Percentiles rank a stretch among this genome's conserved stretches.
Evolutionary conservation across 140 eudicot species (phyloP).

Genomic region (Erigeron philadelphicus): DNA sequence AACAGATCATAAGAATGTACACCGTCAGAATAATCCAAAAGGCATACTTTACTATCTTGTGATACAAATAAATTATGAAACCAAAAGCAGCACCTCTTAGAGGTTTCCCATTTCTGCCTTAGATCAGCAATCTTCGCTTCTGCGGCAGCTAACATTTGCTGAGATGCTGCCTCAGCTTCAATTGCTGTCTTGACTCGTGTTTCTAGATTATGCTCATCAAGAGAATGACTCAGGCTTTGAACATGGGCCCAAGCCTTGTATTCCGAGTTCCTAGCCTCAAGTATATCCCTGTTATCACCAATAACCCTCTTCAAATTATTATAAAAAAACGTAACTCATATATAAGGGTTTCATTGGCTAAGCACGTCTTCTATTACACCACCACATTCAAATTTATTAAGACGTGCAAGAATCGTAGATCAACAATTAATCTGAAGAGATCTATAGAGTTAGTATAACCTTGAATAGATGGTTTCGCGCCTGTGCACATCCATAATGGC

Average conservation of each 20-base stretch:
- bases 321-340: not conserved
- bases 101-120: constrained; percentile 64
- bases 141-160: constrained; percentile 82
- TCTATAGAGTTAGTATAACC: constrained; percentile 40
- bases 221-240: constrained; percentile 58
- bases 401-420: constrained; percentile 7
- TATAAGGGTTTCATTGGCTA: not conserved
- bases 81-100: constrained; percentile 49
- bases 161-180: constrained; percentile 93
- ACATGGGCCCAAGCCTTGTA: constrained; percentile 86
- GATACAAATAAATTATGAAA: constrained; percentile 8
- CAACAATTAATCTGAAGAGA: constrained; percentile 3
- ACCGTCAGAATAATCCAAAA: constrained; percentile 3
- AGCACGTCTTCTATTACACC: constrained; percentile 3
- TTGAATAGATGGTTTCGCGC: constrained; percentile 57
- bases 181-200: constrained; percentile 74
- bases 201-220: constrained; percentile 82
- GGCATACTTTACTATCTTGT: not conserved
- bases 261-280: constrained; percentile 74
- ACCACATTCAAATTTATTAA: constrained; percentile 9
- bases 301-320: constrained; percentile 3
- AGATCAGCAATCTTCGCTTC: constrained; percentile 95
- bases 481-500: constrained; percentile 65
- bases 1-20: constrained; percentile 15
- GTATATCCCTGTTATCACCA: constrained; percentile 51